Evolutionary conservation across 2,329 filamentous ascomycete species (phyloP).

Genomic region (Dactylellina cionopaga): DNA sequence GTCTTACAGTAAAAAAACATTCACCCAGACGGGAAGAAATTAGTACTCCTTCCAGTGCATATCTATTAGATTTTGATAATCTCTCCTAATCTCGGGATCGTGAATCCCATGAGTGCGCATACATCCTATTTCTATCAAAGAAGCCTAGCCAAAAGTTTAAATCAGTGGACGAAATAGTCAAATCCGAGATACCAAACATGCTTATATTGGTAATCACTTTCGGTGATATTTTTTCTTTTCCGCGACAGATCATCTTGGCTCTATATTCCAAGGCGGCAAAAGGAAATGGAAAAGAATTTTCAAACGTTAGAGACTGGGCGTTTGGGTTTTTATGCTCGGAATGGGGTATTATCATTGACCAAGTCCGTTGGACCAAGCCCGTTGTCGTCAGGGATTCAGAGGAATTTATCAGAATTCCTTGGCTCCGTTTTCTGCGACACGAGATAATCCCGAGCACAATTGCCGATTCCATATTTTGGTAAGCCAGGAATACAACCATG

Average conservation of each 20-base stretch:
- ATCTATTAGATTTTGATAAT: not conserved
- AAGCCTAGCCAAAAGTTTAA: not conserved
- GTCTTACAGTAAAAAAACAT: not conserved
- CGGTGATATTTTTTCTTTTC: not conserved
- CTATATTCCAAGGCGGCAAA: not conserved
- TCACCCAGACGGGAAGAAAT: not conserved
- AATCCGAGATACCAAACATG: not conserved
- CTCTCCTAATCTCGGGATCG: conserved; percentile 1
- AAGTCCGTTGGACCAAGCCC: conserved; percentile 9
- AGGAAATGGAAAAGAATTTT: not conserved
- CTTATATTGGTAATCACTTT: not conserved
- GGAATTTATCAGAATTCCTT: not conserved
- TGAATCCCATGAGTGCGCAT: not conserved
- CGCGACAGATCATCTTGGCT: conserved; percentile 1
- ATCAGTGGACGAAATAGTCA: not conserved
- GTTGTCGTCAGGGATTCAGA: conserved; percentile 4
- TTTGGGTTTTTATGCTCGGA: not conserved
- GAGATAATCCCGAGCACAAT: conserved; percentile 1
- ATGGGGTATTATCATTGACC: not conserved
- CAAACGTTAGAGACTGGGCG: not conserved
- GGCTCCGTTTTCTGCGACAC: not conserved
- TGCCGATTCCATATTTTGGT: conserved; percentile 11
- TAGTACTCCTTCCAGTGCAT: not conserved
- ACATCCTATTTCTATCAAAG: not conserved
- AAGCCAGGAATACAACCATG: conserved; percentile 11